These are phyloP conservation scores for Mercurialis annua DNA, from an alignment of 345 rosid genomes.

Conservation along the genomic window DNA sequence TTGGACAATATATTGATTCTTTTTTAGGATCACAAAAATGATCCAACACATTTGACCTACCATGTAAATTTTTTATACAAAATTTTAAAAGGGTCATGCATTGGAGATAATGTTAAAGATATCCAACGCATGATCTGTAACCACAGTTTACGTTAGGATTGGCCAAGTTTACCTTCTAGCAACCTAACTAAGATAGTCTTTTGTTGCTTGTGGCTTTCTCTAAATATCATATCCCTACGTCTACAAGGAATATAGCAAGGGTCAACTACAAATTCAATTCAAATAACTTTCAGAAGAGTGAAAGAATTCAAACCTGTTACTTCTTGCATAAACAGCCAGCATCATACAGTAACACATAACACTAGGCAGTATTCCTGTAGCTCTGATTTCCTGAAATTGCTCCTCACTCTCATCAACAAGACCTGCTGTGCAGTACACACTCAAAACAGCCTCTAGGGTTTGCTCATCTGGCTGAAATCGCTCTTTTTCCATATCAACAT, in stretches of 20 bases:
- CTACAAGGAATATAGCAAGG: background rate
- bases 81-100: background rate
- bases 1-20: too few species aligned
- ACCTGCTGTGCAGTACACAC: constrained; percentile 79
- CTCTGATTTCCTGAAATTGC: constrained; percentile 86
- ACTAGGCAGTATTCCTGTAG: constrained; percentile 71
- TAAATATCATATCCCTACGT: constrained; percentile 4
- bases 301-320: constrained; percentile 57
- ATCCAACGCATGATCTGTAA: background rate
- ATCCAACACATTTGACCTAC: background rate
- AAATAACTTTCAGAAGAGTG: constrained; percentile 7
- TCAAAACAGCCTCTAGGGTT: constrained; percentile 84
- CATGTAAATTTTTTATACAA: background rate
- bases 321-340: constrained; percentile 87
- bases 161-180: background rate
- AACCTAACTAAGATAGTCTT: background rate
- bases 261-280: constrained; percentile 1
- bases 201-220: background rate
- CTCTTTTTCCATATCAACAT: constrained; percentile 81
- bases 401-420: constrained; percentile 88
- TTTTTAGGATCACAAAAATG: background rate
- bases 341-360: constrained; percentile 91
- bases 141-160: background rate
- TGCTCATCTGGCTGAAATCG: constrained; percentile 80
- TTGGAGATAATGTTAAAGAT: background rate